Conservation (phyloP, 768 basidiomycete species). For the Coprinopsis strossmayeri region DNA sequence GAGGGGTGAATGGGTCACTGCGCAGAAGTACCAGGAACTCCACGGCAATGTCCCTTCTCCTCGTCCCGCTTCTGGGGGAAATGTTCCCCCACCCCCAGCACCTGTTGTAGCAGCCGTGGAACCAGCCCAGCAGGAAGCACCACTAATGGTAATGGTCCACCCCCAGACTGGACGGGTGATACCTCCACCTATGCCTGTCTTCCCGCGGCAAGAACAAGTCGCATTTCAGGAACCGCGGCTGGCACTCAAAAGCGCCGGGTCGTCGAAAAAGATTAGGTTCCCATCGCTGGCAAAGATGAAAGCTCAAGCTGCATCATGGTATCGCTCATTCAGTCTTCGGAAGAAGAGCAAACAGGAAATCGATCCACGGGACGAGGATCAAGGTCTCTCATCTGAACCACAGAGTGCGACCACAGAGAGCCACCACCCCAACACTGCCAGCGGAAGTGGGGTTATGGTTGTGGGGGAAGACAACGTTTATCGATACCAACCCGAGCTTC, state of each 20-base stretch:
- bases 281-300: slow-evolving; percentile 23
- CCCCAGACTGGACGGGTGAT: background rate
- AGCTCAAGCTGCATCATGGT: slow-evolving; percentile 32
- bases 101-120: no score
- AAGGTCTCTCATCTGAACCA: no score
- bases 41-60: slow-evolving; percentile 14
- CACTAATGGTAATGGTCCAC: no score
- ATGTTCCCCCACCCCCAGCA: background rate
- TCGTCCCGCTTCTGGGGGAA: background rate
- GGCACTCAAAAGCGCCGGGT: slow-evolving; percentile 3
- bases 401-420: no score
- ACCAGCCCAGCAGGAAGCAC: no score
- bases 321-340: slow-evolving; percentile 30
- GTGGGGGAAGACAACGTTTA: background rate
- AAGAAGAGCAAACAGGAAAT: slow-evolving; percentile 26
- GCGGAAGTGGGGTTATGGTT: background rate
- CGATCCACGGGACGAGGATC: slow-evolving; percentile 25
- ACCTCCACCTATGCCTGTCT: background rate
- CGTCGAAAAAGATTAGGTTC: slow-evolving; percentile 17
- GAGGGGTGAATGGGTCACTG: slow-evolving; percentile 31
- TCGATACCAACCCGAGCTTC: background rate
- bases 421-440: no score
- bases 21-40: slow-evolving; percentile 24
- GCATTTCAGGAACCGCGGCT: no score
- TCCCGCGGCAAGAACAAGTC: no score